These are phyloP conservation scores for Cystobasidium onofrii DNA, from an alignment of 768 basidiomycete species.

Conservation along the genomic window DNA sequence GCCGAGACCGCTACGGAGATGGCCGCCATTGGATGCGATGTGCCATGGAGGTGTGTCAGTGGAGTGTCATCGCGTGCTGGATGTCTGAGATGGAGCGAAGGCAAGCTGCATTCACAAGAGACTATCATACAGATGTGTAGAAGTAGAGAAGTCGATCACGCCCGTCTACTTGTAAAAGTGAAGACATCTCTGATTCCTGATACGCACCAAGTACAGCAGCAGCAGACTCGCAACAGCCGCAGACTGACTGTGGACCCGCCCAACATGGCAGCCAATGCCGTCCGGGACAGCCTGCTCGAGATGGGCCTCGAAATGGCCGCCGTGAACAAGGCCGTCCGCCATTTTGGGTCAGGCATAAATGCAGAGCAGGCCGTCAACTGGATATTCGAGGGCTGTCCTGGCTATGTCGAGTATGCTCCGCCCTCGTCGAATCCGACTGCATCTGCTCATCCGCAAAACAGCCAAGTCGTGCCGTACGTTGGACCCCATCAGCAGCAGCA, in stretches of 20 bases:
- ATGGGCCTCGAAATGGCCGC: not conserved
- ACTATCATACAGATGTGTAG: no score
- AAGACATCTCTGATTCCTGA: no score
- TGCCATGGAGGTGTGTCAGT: not conserved
- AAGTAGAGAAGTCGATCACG: no score
- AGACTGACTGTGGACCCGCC: not conserved
- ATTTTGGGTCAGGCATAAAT: not conserved
- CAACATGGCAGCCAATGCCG: not conserved
- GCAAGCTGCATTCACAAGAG: no score
- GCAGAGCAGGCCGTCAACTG: slow-evolving; percentile 7
- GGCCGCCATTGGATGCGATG: not conserved
- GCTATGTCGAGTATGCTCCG: not conserved
- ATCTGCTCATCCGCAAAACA: not conserved
- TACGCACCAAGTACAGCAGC: no score
- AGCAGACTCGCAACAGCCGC: no score
- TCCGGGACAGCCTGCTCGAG: not conserved
- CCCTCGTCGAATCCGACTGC: no score
- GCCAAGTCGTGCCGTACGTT: not conserved
- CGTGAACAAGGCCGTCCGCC: slow-evolving; percentile 6
- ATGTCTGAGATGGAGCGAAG: no score
- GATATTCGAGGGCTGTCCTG: slow-evolving; percentile 19
- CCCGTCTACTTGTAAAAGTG: no score
- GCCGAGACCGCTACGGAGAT: not conserved
- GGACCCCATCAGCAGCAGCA: not conserved
- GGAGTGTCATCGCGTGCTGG: no score